Conservation (phyloP, 1,139 yeast genomes). For the Geotrichum australiense region DNA sequence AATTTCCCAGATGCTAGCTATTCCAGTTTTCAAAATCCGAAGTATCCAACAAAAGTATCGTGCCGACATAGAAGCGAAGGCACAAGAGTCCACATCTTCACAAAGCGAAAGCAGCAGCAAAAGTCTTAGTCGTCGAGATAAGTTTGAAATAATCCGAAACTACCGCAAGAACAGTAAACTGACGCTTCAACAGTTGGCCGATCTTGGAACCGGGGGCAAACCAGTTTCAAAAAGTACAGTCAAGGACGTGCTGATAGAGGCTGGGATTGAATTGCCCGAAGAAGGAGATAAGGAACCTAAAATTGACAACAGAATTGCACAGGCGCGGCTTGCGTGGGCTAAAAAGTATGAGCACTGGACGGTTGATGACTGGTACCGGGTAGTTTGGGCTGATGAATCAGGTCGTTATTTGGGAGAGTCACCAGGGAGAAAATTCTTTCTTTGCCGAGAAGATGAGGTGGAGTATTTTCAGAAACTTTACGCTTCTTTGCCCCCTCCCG, state of each 20-base stretch:
- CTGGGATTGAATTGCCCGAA: too few relatives aligned
- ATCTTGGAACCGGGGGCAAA: not conserved
- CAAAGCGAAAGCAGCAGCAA: not conserved
- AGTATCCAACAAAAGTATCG: too few relatives aligned
- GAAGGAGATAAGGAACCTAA: not conserved
- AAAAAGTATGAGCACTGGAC: not conserved
- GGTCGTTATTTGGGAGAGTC: not conserved
- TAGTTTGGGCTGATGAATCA: constrained; percentile 1
- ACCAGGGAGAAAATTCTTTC: too few relatives aligned
- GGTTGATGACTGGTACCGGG: not conserved
- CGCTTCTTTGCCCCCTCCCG: too few relatives aligned
- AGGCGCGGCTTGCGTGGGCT: not conserved
- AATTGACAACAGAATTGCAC: not conserved
- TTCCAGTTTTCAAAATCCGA: too few relatives aligned
- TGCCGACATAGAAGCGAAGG: too few relatives aligned
- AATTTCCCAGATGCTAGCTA: too few relatives aligned
- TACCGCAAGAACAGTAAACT: not conserved
- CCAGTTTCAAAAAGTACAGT: not conserved
- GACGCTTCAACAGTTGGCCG: not conserved
- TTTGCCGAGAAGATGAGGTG: too few relatives aligned
- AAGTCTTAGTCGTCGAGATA: not conserved
- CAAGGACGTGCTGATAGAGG: not conserved
- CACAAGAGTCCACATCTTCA: not conserved
- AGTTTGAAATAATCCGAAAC: not conserved
- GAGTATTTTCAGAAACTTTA: too few relatives aligned